A percentile compares a stretch with the other conserved stretches of the same genome.
Evolutionary conservation across 2,329 filamentous ascomycete species (phyloP).

Genomic region (Thelonectria rubi): DNA sequence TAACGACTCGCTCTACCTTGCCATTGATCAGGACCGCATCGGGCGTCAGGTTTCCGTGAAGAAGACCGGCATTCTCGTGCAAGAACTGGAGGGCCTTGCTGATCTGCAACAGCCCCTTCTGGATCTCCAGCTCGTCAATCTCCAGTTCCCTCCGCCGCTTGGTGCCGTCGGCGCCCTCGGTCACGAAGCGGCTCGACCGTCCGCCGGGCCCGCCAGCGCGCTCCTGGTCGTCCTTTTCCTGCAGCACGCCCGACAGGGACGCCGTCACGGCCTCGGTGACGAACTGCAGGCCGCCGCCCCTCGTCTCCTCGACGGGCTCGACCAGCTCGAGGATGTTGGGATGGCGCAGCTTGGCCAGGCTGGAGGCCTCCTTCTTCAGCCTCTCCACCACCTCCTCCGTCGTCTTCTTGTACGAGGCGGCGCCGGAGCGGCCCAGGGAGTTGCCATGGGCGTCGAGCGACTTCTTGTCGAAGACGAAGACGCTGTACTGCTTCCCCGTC

Average conservation of each 20-base stretch:
- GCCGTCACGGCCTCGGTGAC: slow-evolving; percentile 91
- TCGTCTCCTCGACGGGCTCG: slow-evolving; percentile 94
- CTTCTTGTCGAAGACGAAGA: slow-evolving; percentile 95
- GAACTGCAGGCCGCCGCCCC: slow-evolving; percentile 92
- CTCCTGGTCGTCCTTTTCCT: slow-evolving; percentile 91
- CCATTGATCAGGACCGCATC: slow-evolving; percentile 94
- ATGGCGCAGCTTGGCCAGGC: slow-evolving; percentile 86
- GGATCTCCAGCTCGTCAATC: slow-evolving; percentile 96
- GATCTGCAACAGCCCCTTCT: slow-evolving; percentile 93
- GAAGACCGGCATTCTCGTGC: slow-evolving; percentile 91
- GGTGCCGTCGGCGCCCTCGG: slow-evolving; percentile 79
- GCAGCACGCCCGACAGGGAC: slow-evolving; percentile 82
- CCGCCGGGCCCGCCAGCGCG: slow-evolving; percentile 72
- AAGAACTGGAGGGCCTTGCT: slow-evolving; percentile 95
- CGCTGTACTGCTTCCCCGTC: slow-evolving; percentile 85
- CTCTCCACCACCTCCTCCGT: slow-evolving; percentile 92
- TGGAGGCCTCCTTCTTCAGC: slow-evolving; percentile 90
- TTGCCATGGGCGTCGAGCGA: slow-evolving; percentile 70
- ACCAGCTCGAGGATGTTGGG: slow-evolving; percentile 92
- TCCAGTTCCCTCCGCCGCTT: slow-evolving; percentile 82
- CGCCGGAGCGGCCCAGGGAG: slow-evolving; percentile 54
- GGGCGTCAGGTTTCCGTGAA: slow-evolving; percentile 93
- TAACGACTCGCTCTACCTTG: slow-evolving; percentile 67
- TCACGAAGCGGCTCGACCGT: slow-evolving; percentile 79
- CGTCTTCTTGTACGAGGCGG: slow-evolving; percentile 77